Evolutionary conservation across 805 yeast species (phyloP).

Genomic region (Yamadazyma sp.): DNA sequence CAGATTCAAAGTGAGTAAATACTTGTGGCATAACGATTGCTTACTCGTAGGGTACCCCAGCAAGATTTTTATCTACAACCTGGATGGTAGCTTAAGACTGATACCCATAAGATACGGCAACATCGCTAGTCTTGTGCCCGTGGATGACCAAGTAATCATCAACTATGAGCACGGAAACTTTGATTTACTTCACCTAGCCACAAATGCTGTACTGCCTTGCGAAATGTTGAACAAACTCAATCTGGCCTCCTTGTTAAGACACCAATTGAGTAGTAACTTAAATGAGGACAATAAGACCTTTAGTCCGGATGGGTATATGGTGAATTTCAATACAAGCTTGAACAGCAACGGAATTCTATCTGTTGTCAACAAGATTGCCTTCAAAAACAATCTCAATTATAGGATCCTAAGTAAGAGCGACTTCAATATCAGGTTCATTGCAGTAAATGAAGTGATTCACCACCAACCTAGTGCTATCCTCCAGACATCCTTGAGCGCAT

Average conservation of each 20-base stretch:
- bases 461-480: constrained; percentile 1
- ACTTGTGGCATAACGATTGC: background rate
- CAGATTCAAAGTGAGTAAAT: constrained; percentile 10
- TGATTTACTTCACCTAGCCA: background rate
- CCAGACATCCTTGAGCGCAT: constrained; percentile 24
- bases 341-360: constrained; percentile 21
- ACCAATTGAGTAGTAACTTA: constrained; percentile 3
- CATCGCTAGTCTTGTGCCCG: constrained; percentile 7
- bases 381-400: constrained; percentile 29
- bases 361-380: constrained; percentile 24
- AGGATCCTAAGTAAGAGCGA: constrained; percentile 25
- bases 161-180: constrained; percentile 10
- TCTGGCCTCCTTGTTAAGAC: background rate
- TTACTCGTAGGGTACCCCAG: background rate
- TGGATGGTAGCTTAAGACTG: background rate
- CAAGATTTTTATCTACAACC: constrained; percentile 1
- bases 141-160: constrained; percentile 4
- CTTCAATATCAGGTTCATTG: constrained; percentile 25
- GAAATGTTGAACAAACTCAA: constrained; percentile 4
- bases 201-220: constrained; percentile 1
- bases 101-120: background rate
- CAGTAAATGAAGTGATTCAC: constrained; percentile 13
- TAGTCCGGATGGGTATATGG: constrained; percentile 25
- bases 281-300: constrained; percentile 5
- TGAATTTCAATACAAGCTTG: constrained; percentile 24